phyloP scores from a whole-genome alignment of 116 monocot species.

The Cymodocea nodosa region DNA sequence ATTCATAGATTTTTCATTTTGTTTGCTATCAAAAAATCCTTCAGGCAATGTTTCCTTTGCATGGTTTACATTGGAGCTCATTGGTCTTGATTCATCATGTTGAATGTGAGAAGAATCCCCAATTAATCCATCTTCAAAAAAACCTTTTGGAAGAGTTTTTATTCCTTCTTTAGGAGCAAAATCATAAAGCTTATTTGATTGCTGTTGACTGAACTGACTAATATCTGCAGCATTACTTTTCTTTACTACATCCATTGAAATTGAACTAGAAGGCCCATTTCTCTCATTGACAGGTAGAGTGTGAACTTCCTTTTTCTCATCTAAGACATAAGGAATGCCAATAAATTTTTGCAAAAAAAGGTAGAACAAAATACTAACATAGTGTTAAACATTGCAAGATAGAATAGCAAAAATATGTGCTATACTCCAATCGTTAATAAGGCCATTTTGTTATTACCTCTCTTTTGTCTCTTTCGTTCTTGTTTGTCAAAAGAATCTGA shows the following conservation, averaged over 20 bases:
- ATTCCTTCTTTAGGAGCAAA: conserved; percentile 18
- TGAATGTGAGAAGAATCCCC: not conserved
- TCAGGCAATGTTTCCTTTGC: conserved; percentile 32
- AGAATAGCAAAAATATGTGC: not conserved
- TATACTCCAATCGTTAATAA: too few species aligned
- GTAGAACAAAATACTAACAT: not conserved
- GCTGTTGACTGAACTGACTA: conserved; percentile 11
- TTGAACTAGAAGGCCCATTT: not conserved
- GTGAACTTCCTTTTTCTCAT: conserved; percentile 7
- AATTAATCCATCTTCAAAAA: conserved; percentile 3
- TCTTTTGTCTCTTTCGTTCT: conserved; percentile 50
- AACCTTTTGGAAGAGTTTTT: conserved; percentile 11
- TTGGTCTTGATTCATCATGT: conserved; percentile 10
- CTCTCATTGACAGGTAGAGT: conserved; percentile 11
- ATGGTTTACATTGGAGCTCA: conserved; percentile 21
- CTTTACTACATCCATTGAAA: not conserved
- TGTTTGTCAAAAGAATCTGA: conserved; percentile 56
- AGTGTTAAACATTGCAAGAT: not conserved
- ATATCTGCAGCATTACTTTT: not conserved
- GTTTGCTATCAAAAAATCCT: conserved; percentile 37
- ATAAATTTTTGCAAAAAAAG: not conserved
- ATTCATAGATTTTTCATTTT: conserved; percentile 9
- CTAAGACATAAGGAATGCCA: not conserved
- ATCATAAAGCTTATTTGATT: conserved; percentile 10
- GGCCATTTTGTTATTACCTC: conserved; percentile 14